phyloP scores from a whole-genome alignment of 345 rosid species.

The Iberis pinnata region DNA sequence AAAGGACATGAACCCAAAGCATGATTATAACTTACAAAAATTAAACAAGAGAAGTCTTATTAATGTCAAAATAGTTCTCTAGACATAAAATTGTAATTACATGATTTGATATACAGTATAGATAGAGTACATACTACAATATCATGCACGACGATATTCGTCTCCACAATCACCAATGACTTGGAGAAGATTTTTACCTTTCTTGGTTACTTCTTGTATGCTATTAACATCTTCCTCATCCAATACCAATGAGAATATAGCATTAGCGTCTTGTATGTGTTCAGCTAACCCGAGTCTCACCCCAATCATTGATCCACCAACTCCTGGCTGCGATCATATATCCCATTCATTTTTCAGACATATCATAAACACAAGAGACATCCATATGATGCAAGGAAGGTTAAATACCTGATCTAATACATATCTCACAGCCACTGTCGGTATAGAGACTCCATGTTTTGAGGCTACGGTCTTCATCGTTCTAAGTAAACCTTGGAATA shows the following conservation, averaged over 20 bases:
- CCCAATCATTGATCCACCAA: conserved; percentile 93
- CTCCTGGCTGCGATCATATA: conserved; percentile 51
- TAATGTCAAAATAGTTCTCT: too few species aligned
- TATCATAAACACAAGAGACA: background rate
- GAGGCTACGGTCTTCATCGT: conserved; percentile 58
- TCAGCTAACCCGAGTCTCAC: conserved; percentile 81
- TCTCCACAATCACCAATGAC: conserved; percentile 97
- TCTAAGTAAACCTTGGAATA: conserved; percentile 66
- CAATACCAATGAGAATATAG: conserved; percentile 62
- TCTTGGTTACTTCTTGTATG: conserved; percentile 49
- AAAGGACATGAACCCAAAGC: too few species aligned
- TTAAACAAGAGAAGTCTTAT: too few species aligned
- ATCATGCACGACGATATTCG: too few species aligned
- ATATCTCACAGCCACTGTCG: conserved; percentile 82
- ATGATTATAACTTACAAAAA: too few species aligned
- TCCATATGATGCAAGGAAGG: background rate
- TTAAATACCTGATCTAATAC: conserved; percentile 64
- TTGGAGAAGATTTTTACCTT: conserved; percentile 66
- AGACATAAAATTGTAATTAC: too few species aligned
- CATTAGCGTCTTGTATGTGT: conserved; percentile 62
- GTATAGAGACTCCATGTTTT: conserved; percentile 82
- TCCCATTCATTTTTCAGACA: background rate
- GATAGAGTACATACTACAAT: too few species aligned
- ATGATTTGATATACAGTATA: too few species aligned
- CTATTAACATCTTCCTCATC: conserved; percentile 70